Conservation (phyloP, 2,329 filamentous ascomycete genomes). For the Parasarocladium wereldwijsianum region DNA sequence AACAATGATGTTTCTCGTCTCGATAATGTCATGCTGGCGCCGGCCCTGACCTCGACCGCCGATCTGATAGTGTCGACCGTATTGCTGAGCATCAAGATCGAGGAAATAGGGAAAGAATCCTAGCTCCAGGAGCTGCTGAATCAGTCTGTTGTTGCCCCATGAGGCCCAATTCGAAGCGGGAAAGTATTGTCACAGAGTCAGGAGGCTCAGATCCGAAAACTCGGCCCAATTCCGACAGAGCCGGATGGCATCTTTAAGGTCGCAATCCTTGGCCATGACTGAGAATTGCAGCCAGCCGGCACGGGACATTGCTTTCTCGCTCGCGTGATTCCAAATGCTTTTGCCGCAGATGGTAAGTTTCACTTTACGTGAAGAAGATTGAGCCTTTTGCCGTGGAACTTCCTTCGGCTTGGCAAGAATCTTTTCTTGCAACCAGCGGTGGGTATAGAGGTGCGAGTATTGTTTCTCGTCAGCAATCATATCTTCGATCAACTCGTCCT, state of each 20-base stretch:
- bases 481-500: conserved; percentile 9
- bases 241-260: conserved; percentile 13
- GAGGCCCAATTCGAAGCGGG: conserved; percentile 14
- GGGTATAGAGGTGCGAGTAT: conserved; percentile 11
- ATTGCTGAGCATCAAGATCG: conserved; percentile 10
- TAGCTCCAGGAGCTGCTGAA: conserved; percentile 13
- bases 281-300: conserved; percentile 18
- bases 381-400: conserved; percentile 3
- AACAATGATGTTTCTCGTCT: conserved; percentile 13
- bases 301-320: conserved; percentile 14
- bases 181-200: conserved; percentile 13
- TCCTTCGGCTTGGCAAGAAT: conserved; percentile 3
- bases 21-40: conserved; percentile 12
- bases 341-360: conserved; percentile 13
- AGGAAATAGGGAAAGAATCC: conserved; percentile 14
- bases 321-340: conserved; percentile 15
- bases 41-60: conserved; percentile 9
- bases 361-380: conserved; percentile 4
- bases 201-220: conserved; percentile 13
- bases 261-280: conserved; percentile 14
- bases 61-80: conserved; percentile 8
- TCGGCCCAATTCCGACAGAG: conserved; percentile 16
- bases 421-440: conserved; percentile 10
- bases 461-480: conserved; percentile 7
- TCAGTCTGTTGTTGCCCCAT: conserved; percentile 10